Conservation (phyloP, 192 early-diverging fungal species). For the Backusella psychrophila region DNA sequence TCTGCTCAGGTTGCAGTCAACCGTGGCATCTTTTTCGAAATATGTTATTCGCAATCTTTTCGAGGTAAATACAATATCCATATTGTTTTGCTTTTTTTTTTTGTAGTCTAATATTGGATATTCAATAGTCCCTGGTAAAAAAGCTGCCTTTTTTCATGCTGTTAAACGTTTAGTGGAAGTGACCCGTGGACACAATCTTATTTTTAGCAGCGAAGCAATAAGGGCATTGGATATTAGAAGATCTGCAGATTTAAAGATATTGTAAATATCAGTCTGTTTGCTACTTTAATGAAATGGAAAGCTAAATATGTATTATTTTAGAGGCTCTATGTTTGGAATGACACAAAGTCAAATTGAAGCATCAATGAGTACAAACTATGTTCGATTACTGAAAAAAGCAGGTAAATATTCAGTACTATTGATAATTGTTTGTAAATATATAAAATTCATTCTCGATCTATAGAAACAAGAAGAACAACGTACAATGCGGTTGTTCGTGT, state of each 20-base stretch:
- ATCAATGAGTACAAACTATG: constrained; percentile 20
- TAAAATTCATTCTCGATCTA: background rate
- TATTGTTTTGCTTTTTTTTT: background rate
- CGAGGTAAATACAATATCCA: constrained; percentile 48
- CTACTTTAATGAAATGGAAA: background rate
- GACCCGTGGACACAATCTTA: constrained; percentile 76
- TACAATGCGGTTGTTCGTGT: constrained; percentile 20
- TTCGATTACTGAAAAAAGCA: constrained; percentile 27
- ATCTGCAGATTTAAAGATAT: constrained; percentile 76
- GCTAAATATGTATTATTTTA: background rate
- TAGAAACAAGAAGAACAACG: constrained; percentile 18
- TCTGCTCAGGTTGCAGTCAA: constrained; percentile 64
- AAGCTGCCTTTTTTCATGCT: constrained; percentile 66
- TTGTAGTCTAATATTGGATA: background rate
- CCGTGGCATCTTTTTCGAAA: constrained; percentile 80
- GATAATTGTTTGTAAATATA: background rate
- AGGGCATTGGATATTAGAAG: constrained; percentile 70
- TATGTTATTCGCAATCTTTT: constrained; percentile 65
- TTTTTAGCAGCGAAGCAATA: constrained; percentile 68
- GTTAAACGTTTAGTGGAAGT: constrained; percentile 63
- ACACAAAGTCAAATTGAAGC: constrained; percentile 20
- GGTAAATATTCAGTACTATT: constrained; percentile 15
- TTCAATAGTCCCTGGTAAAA: constrained; percentile 51
- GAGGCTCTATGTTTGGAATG: constrained; percentile 26
- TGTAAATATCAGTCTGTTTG: constrained; percentile 42